A percentile compares a stretch with the other conserved stretches of the same genome.
These are phyloP conservation scores for Tieghemiomyces parasiticus DNA, from an alignment of 192 early-diverging fungal species.

Conservation along the genomic window DNA sequence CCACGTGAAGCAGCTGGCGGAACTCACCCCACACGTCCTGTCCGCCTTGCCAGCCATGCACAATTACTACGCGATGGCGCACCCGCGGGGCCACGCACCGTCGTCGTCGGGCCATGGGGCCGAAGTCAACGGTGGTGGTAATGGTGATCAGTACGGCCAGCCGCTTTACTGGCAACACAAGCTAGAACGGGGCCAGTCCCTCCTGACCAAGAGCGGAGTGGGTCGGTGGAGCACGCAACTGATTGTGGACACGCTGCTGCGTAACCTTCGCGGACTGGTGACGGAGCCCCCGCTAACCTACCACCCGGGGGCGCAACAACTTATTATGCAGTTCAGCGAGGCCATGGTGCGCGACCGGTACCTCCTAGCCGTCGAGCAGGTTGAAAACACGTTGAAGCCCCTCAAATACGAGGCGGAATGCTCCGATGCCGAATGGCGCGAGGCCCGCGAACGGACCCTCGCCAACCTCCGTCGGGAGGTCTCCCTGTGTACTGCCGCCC, in stretches of 20 bases:
- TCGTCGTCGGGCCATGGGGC: slow-evolving; percentile 15
- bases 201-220: slow-evolving; percentile 88
- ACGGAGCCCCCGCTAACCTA: slow-evolving; percentile 71
- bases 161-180: slow-evolving; percentile 68
- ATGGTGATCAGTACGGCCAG: background rate
- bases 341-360: slow-evolving; percentile 79
- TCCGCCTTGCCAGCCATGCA: slow-evolving; percentile 1
- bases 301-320: slow-evolving; percentile 63
- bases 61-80: too few relatives aligned
- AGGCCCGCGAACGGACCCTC: slow-evolving; percentile 70
- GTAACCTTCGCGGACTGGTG: slow-evolving; percentile 66
- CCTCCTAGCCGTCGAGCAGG: slow-evolving; percentile 84
- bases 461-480: slow-evolving; percentile 65
- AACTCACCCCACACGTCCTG: slow-evolving; percentile 22
- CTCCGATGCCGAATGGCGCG: slow-evolving; percentile 80
- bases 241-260: slow-evolving; percentile 74
- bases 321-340: slow-evolving; percentile 68
- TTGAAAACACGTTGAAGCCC: slow-evolving; percentile 98
- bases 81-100: too few relatives aligned
- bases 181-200: slow-evolving; percentile 64
- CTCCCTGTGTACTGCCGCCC: slow-evolving; percentile 50
- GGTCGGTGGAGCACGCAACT: slow-evolving; percentile 84
- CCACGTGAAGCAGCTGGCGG: slow-evolving; percentile 47
- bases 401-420: slow-evolving; percentile 97
- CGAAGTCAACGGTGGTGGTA: background rate